Conservation (phyloP, 1,284 basidiomycete genomes). For the Cerrena zonata region DNA sequence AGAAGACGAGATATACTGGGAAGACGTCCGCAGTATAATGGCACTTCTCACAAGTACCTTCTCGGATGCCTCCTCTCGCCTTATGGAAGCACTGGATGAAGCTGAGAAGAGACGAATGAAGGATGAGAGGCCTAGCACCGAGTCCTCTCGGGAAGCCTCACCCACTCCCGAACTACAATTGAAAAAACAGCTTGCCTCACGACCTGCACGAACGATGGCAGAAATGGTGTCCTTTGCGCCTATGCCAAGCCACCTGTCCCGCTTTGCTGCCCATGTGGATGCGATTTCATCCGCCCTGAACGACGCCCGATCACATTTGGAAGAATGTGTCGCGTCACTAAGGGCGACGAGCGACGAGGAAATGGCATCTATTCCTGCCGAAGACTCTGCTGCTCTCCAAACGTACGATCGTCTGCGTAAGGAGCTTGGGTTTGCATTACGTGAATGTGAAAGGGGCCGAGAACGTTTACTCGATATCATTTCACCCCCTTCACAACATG, state of each 20-base stretch:
- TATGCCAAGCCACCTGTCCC: constrained; percentile 54
- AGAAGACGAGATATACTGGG: constrained; percentile 70
- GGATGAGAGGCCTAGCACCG: constrained; percentile 35
- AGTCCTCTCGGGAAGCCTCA: constrained; percentile 29
- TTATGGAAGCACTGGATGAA: constrained; percentile 57
- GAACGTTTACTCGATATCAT: constrained; percentile 56
- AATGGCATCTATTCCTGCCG: constrained; percentile 1
- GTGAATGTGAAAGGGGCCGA: constrained; percentile 74
- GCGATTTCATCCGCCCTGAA: constrained; percentile 59
- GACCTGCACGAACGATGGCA: constrained; percentile 21
- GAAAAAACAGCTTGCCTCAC: neutral
- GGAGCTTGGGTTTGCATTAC: constrained; percentile 65
- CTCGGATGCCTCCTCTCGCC: constrained; percentile 53
- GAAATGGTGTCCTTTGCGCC: constrained; percentile 58
- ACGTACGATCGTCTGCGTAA: constrained; percentile 69
- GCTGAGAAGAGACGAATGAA: constrained; percentile 43
- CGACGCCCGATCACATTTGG: constrained; percentile 60
- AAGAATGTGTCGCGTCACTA: constrained; percentile 51
- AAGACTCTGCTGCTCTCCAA: constrained; percentile 45
- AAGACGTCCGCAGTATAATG: constrained; percentile 70
- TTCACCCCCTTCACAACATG: constrained; percentile 39
- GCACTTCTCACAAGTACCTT: constrained; percentile 59
- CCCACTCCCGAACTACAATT: neutral
- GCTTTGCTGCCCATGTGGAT: constrained; percentile 68
- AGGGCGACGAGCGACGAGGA: constrained; percentile 29